These are phyloP conservation scores for Schizonepeta tenuifolia DNA, from an alignment of 257 asterid genomes.

Conservation along the genomic window DNA sequence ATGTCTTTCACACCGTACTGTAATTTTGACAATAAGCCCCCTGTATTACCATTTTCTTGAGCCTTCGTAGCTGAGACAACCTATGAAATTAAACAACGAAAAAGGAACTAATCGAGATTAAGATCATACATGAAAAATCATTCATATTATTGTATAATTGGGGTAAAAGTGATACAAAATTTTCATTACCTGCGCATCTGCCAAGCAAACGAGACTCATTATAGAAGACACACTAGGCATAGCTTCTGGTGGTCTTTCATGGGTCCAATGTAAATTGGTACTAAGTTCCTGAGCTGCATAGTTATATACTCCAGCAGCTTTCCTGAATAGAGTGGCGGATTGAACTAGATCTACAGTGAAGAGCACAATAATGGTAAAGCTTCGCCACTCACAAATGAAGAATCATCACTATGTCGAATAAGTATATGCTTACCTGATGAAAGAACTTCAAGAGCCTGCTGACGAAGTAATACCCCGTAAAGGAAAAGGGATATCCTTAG, in stretches of 20 bases:
- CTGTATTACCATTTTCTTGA: slow-evolving; percentile 59
- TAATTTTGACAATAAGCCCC: slow-evolving; percentile 60
- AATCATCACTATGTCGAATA: neutral
- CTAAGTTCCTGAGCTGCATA: slow-evolving; percentile 48
- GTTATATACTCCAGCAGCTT: slow-evolving; percentile 71
- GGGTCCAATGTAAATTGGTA: slow-evolving; percentile 24
- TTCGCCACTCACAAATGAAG: neutral
- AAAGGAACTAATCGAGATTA: neutral
- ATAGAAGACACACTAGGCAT: slow-evolving; percentile 39
- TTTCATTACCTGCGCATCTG: slow-evolving; percentile 68
- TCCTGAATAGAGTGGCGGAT: slow-evolving; percentile 61
- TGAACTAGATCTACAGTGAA: slow-evolving; percentile 59
- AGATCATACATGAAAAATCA: no score
- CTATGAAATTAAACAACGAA: slow-evolving; percentile 34
- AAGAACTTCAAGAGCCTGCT: slow-evolving; percentile 54
- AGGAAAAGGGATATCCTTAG: slow-evolving; percentile 59
- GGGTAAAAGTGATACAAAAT: neutral
- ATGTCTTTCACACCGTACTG: slow-evolving; percentile 62
- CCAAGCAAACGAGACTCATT: slow-evolving; percentile 70
- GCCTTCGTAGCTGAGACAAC: slow-evolving; percentile 72
- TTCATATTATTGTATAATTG: neutral
- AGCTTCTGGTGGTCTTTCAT: slow-evolving; percentile 64
- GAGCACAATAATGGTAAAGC: slow-evolving; percentile 7
- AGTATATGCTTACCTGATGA: slow-evolving; percentile 45
- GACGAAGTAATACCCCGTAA: slow-evolving; percentile 61